These are phyloP conservation scores for Russula brevipes DNA, from an alignment of 768 basidiomycete species.

Conservation along the genomic window DNA sequence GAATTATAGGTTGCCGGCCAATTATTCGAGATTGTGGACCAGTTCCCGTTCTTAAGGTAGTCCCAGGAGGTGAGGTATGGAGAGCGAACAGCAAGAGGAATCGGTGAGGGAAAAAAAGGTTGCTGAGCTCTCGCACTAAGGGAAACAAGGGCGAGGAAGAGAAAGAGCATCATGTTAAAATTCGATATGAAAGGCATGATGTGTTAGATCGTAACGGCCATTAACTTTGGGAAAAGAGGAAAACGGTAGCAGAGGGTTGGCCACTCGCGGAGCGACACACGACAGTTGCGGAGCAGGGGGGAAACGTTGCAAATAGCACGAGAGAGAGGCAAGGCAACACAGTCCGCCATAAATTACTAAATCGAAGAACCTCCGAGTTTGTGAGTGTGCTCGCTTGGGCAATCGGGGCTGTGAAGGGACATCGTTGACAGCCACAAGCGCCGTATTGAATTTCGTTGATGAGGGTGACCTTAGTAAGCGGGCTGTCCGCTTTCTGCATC, in stretches of 20 bases:
- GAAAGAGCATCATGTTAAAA: not conserved
- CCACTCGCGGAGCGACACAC: slow-evolving; percentile 7
- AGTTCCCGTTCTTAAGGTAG: not conserved
- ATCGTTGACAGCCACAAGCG: no score
- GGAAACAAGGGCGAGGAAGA: not conserved
- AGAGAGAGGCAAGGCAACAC: not conserved
- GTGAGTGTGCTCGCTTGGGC: no score
- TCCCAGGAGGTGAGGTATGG: slow-evolving; percentile 29
- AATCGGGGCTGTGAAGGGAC: no score
- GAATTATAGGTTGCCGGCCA: slow-evolving; percentile 25
- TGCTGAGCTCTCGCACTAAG: slow-evolving; percentile 1
- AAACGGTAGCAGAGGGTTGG: not conserved
- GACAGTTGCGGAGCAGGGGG: not conserved
- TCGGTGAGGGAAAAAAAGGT: slow-evolving; percentile 25
- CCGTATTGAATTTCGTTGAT: no score
- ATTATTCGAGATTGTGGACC: not conserved
- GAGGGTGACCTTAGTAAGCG: no score
- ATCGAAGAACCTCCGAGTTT: not conserved
- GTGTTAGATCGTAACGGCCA: not conserved
- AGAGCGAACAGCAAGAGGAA: slow-evolving; percentile 30
- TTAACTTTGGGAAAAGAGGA: not conserved
- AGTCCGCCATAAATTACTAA: not conserved
- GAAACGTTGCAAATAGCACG: not conserved
- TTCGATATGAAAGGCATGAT: not conserved
- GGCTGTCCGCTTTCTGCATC: no score